These are phyloP conservation scores for Capsella rubella DNA, from an alignment of 441 rosid genomes.

Conservation along the genomic window DNA sequence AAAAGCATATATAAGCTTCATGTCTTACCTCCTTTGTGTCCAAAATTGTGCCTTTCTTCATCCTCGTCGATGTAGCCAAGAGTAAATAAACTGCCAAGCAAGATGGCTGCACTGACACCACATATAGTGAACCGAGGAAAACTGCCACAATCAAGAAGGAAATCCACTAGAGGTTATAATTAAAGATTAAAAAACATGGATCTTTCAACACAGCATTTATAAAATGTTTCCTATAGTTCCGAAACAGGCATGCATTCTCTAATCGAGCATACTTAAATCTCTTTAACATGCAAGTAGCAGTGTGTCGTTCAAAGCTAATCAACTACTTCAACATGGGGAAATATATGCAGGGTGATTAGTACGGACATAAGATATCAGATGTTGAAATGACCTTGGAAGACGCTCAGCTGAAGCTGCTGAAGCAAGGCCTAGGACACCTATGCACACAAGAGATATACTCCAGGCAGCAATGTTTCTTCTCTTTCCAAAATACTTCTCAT, in stretches of 20 bases:
- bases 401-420: conserved; percentile 63
- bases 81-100: conserved; percentile 67
- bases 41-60: conserved; percentile 73
- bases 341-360: neutral
- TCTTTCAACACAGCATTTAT: neutral
- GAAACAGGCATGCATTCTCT: neutral
- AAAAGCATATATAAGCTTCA: conserved; percentile 11
- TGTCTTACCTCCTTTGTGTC: conserved; percentile 70
- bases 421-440: conserved; percentile 64
- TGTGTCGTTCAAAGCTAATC: neutral
- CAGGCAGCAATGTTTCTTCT: conserved; percentile 72
- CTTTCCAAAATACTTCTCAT: conserved; percentile 49
- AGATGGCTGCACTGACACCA: conserved; percentile 61
- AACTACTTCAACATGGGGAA: conserved; percentile 1
- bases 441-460: conserved; percentile 60
- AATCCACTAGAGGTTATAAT: conserved; percentile 15
- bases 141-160: conserved; percentile 48
- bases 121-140: conserved; percentile 58
- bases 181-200: neutral
- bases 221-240: conserved; percentile 1
- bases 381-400: conserved; percentile 58
- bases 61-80: conserved; percentile 74
- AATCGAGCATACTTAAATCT: neutral
- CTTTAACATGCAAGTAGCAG: conserved; percentile 11
- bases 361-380: conserved; percentile 15